phyloP scores from a whole-genome alignment of 1,284 basidiomycete species.

The Malassezia pachydermatis region DNA sequence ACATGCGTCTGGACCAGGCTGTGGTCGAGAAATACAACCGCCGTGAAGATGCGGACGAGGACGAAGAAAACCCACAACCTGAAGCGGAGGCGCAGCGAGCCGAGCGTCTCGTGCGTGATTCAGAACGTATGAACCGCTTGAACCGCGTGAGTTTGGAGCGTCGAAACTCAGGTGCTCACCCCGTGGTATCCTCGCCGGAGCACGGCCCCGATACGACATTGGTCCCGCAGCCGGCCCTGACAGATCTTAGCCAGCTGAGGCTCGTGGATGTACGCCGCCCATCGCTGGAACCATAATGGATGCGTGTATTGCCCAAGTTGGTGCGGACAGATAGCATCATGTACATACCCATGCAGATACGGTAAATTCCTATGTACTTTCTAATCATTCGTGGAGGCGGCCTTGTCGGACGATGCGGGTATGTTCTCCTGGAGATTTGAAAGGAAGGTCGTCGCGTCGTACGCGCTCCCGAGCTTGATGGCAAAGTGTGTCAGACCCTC shows the following conservation, averaged over 20 bases:
- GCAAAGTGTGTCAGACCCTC: slow-evolving; percentile 37
- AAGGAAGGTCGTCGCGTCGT: slow-evolving; percentile 6
- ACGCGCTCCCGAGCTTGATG: slow-evolving; percentile 26
- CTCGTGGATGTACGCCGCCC: no score
- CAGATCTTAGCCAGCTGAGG: no score
- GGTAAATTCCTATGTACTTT: no score
- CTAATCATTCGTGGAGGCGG: no score
- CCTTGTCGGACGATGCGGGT: background rate
- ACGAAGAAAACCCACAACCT: slow-evolving; percentile 5
- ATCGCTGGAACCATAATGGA: no score
- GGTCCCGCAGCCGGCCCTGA: no score
- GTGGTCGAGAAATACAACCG: slow-evolving; percentile 37
- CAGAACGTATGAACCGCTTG: slow-evolving; percentile 13
- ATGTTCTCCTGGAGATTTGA: slow-evolving; percentile 5
- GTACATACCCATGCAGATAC: no score
- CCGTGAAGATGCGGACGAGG: slow-evolving; percentile 2
- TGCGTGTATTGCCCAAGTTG: no score
- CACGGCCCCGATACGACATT: no score
- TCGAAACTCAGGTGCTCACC: no score
- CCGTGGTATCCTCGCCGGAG: no score
- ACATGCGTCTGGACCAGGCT: slow-evolving; percentile 44
- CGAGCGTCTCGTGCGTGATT: background rate
- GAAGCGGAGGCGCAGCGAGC: background rate
- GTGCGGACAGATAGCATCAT: no score
- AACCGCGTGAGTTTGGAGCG: slow-evolving; percentile 18